Evolutionary conservation across 805 yeast genomes (phyloP), one percentile per base, ranked within the genome.

Genomic region (Wickerhamomyces subpelliculosus): DNA sequence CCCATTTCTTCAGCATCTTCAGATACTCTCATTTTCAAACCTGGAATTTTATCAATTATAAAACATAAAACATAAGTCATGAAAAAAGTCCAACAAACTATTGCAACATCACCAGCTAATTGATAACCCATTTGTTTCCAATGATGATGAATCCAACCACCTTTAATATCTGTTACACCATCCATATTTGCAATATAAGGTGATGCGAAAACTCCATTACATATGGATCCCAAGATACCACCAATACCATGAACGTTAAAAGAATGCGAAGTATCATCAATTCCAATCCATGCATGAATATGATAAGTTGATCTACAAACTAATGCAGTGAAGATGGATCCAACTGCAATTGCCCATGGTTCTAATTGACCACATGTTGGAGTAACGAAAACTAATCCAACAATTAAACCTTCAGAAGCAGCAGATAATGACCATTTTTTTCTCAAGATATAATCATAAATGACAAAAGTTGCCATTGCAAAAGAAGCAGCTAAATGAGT

Each of bases 181-280:
- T 90, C 97, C 54, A 86, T 80, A 11, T 95, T 96, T 39, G 90
- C 76, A 37, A 93, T 90, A 53, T 83, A 79, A 42, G 84, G 75
- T 5, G 88, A 83, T 2, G 86, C 96, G 56, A 93, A 88, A 2
- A 90, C 59, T 8, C 85, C 97, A 56, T 85, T 86, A 62, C 85
- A 83, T 8, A 90, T 42, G 34, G 89, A 70, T 0, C 97, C 97
- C 37, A 90, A 71, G 34, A 89, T 74, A 27, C 98, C 98, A 2
- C 97, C 97, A 49, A 90, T 72, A 38, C 96, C 97, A 78, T 90
- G 98, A 72, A 89, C 96, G 14, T 96, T 97, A 60, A 90, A 75
- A 35, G 87, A 78, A 78, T 90, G 97, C 46, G 90, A 69, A 2
- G 96, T 79, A 64, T 90, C 98, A 60, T 93, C 97, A 38, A 90